A percentile compares a stretch with the other conserved stretches of the same genome.
Evolutionary conservation across 73 alveolate species (phyloP).

Genomic region (Blepharisma japonicum): DNA sequence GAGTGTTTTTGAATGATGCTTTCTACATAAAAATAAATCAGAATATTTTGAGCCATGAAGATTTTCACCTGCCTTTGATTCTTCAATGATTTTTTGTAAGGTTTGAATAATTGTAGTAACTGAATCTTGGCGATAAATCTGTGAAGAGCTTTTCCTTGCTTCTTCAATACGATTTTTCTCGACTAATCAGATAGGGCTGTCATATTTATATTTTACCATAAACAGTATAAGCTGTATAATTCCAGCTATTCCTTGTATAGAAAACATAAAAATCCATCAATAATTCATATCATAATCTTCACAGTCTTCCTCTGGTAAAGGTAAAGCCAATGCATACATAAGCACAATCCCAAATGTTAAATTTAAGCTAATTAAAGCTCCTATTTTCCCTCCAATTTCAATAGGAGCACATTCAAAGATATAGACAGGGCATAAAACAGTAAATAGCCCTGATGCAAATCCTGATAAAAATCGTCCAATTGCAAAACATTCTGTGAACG

Average conservation of each 20-base stretch:
- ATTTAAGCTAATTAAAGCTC: neutral
- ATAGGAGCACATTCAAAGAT: neutral
- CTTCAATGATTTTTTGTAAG: neutral
- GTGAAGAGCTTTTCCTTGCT: neutral
- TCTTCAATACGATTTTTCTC: neutral
- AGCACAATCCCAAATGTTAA: neutral
- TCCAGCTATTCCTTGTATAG: neutral
- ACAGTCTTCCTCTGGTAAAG: neutral
- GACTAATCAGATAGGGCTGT: neutral
- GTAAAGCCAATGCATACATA: neutral
- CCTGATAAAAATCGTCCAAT: constrained; percentile 24
- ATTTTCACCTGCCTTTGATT: no score
- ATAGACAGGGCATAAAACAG: neutral
- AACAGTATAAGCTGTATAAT: neutral
- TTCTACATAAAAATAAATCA: neutral
- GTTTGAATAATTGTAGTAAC: neutral
- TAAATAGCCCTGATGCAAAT: constrained; percentile 1
- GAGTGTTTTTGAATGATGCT: neutral
- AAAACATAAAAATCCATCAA: constrained; percentile 10
- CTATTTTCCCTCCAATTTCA: neutral
- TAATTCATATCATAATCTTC: neutral
- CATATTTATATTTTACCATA: neutral
- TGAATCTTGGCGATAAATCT: neutral
- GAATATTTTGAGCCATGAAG: no score
- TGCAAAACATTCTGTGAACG: constrained; percentile 3